These are phyloP conservation scores for Cryphonectria radicalis DNA, from an alignment of 2,329 filamentous ascomycete genomes.

Conservation along the genomic window DNA sequence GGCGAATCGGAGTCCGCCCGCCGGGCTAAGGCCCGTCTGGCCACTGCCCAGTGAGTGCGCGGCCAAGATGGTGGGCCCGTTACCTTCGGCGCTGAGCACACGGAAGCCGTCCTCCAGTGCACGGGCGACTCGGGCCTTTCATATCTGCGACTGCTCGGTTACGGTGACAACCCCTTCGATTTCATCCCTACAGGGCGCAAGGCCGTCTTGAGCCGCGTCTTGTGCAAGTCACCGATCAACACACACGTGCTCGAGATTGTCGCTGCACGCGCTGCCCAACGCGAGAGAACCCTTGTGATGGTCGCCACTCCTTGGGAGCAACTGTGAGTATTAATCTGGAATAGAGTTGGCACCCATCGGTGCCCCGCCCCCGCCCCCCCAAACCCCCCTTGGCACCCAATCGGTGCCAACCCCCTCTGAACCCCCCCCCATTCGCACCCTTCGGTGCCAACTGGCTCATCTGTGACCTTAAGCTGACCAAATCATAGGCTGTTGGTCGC, in stretches of 20 bases:
- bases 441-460: background rate
- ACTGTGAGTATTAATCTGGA: background rate
- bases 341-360: background rate
- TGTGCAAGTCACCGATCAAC: background rate
- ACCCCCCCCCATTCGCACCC: background rate
- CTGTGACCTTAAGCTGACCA: background rate
- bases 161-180: background rate
- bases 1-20: too few species aligned
- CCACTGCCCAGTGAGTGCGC: too few species aligned
- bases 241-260: background rate
- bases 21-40: too few species aligned
- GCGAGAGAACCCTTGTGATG: background rate
- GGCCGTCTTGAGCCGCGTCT: background rate
- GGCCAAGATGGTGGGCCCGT: background rate
- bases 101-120: background rate
- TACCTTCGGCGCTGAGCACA: background rate
- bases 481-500: background rate
- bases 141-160: background rate
- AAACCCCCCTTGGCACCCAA: too few species aligned
- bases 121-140: background rate
- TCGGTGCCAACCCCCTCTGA: too few species aligned
- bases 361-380: background rate
- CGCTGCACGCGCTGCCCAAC: slow-evolving; percentile 17
- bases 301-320: background rate
- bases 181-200: background rate